These are phyloP conservation scores for Zychaea mexicana DNA, from an alignment of 371 early-diverging fungal species.

Conservation along the genomic window DNA sequence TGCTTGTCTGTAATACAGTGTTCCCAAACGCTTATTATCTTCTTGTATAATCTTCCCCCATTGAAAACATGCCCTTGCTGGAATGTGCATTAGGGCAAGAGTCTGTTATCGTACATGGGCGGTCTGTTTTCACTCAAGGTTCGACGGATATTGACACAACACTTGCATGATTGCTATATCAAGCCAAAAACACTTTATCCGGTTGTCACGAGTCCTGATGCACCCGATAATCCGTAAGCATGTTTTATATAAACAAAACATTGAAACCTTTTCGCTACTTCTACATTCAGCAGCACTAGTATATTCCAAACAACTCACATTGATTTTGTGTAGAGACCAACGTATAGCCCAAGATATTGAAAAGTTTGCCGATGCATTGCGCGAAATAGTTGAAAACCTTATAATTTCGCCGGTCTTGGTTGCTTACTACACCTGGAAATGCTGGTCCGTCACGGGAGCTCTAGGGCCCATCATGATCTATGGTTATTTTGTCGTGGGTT, in stretches of 20 bases:
- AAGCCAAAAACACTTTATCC: slow-evolving; percentile 62
- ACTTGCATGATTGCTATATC: slow-evolving; percentile 67
- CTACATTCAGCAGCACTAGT: not conserved
- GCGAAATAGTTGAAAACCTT: slow-evolving; percentile 65
- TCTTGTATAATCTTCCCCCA: not conserved
- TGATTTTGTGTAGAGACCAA: slow-evolving; percentile 67
- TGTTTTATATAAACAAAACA: not conserved
- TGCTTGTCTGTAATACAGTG: too few species aligned
- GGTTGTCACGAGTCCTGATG: slow-evolving; percentile 52
- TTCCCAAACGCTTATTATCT: too few species aligned
- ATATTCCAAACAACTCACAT: not conserved
- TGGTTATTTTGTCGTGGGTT: slow-evolving; percentile 72
- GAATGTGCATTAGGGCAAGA: slow-evolving; percentile 54
- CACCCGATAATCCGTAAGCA: slow-evolving; percentile 74
- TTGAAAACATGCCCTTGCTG: too few species aligned
- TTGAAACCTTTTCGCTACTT: not conserved
- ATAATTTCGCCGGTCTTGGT: slow-evolving; percentile 79
- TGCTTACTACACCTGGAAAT: slow-evolving; percentile 75
- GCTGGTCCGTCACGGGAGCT: slow-evolving; percentile 71
- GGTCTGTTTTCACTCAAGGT: slow-evolving; percentile 61
- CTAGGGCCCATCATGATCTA: slow-evolving; percentile 73
- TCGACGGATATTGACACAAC: slow-evolving; percentile 57
- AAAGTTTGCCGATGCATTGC: slow-evolving; percentile 67
- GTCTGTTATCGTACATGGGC: slow-evolving; percentile 56
- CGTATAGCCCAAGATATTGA: slow-evolving; percentile 91